Evolutionary conservation across 2,329 filamentous ascomycete species (phyloP), one percentile per base, ranked within the genome.

Genomic region (Neofusicoccum parvum): DNA sequence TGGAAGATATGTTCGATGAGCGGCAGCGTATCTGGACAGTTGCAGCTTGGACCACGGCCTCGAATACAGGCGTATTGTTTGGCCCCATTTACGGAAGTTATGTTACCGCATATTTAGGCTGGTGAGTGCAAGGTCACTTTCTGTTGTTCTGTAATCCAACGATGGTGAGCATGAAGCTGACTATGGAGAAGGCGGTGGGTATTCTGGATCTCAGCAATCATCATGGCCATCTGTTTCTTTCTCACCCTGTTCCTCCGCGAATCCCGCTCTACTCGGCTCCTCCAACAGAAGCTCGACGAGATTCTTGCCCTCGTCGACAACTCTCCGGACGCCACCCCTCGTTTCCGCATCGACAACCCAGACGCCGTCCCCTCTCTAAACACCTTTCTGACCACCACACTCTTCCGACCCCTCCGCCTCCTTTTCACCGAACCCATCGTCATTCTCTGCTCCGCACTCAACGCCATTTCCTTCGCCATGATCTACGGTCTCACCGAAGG

Each of bases 401-500:
- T 65, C 34, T 27, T 62, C 36, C 54, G 64, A 3, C 64, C 64
- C 2, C 39, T 53, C n/a, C 54, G 56, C 36, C 49, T 65, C 12
- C 64, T 65, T 20, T 53, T 65, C 46, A 65, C 64, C 34, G 64
- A 65, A n/a, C 64, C 64, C n/a, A 65, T 65, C 56, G 49, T 65
- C 64, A 62, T 65, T 15, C 49, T 63, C 37, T 64, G 49, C 34
- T 51, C 65, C 3, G 60, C 48, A 3, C 41, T 63, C 20, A 54
- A 58, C 59, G 43, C 58, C 39, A 49, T 66, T 15, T 39, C 59
- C 12, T 66, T 51, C 17, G 65, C 41, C 39, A 46, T 66, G 39
- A 58, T 64, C 10, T 66, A 53, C 23, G 41, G 46, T 5, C 50
- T 66, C 2, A 54, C 64, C n/a, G 70, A 70, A 50, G 67, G 67